Conservation (phyloP, 2,329 filamentous ascomycete species). For the Amesomyces nigricolor region DNA sequence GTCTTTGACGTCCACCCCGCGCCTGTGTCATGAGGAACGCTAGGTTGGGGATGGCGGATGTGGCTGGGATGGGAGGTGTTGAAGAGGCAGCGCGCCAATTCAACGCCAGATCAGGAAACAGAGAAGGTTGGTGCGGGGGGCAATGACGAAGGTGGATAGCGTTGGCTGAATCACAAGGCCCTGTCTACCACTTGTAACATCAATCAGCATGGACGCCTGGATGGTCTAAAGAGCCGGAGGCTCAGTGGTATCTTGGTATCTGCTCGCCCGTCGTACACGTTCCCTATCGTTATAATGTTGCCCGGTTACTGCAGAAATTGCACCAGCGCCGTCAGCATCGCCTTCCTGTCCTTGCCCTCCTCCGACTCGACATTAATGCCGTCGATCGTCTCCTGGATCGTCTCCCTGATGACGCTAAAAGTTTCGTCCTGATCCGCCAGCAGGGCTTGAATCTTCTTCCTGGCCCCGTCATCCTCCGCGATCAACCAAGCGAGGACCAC, state of each 20-base stretch:
- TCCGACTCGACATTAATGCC: constrained; percentile 46
- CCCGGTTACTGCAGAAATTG: constrained; percentile 39
- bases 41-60: background rate
- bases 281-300: constrained; percentile 1
- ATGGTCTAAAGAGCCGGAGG: background rate
- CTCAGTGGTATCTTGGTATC: constrained; percentile 22
- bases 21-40: constrained; percentile 30
- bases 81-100: background rate
- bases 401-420: constrained; percentile 56
- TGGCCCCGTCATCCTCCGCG: constrained; percentile 78
- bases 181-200: too few species aligned
- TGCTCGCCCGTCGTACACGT: constrained; percentile 9
- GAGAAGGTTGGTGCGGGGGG: too few species aligned
- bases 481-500: constrained; percentile 83
- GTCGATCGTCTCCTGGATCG: constrained; percentile 57
- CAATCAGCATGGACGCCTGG: too few species aligned
- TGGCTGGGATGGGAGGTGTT: background rate
- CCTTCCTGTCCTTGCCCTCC: constrained; percentile 52
- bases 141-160: too few species aligned
- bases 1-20: constrained; percentile 79
- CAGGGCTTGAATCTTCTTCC: constrained; percentile 54
- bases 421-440: constrained; percentile 64
- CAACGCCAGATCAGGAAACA: too few species aligned
- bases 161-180: too few species aligned
- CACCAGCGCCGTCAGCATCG: constrained; percentile 50